phyloP scores from a whole-genome alignment of 768 basidiomycete genomes.

The Termitomyces sp. region DNA sequence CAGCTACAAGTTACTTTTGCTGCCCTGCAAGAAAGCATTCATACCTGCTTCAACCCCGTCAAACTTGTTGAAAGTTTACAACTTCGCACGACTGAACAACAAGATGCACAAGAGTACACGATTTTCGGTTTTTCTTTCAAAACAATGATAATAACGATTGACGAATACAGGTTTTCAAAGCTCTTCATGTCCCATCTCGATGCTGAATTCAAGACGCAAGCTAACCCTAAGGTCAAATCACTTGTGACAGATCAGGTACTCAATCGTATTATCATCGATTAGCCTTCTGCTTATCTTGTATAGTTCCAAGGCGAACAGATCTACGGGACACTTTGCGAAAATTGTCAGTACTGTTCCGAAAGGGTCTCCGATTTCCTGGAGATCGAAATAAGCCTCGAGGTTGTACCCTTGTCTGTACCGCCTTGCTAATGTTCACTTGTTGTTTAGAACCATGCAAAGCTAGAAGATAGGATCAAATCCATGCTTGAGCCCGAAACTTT shows the following conservation, averaged over 20 bases:
- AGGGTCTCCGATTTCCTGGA: conserved; percentile 74
- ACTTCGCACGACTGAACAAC: conserved; percentile 80
- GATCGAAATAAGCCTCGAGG: conserved; percentile 82
- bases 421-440: neutral
- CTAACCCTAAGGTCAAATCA: conserved; percentile 51
- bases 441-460: conserved; percentile 59
- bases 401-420: conserved; percentile 20
- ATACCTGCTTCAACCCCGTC: conserved; percentile 74
- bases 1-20: conserved; percentile 80
- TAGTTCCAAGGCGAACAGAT: conserved; percentile 87
- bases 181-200: conserved; percentile 90
- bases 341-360: conserved; percentile 67
- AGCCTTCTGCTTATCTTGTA: neutral
- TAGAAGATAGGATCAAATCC: conserved; percentile 69
- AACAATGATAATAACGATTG: neutral
- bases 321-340: conserved; percentile 75
- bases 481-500: conserved; percentile 68
- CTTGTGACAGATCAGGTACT: conserved; percentile 71
- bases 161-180: conserved; percentile 73
- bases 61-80: conserved; percentile 83
- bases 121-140: neutral
- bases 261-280: neutral
- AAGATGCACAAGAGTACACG: conserved; percentile 92
- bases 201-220: conserved; percentile 82
- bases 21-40: conserved; percentile 70